Evolutionary conservation across 2,329 filamentous ascomycete genomes (phyloP), one percentile per base, ranked within the genome.

Genomic region (Myotisia sp.): DNA sequence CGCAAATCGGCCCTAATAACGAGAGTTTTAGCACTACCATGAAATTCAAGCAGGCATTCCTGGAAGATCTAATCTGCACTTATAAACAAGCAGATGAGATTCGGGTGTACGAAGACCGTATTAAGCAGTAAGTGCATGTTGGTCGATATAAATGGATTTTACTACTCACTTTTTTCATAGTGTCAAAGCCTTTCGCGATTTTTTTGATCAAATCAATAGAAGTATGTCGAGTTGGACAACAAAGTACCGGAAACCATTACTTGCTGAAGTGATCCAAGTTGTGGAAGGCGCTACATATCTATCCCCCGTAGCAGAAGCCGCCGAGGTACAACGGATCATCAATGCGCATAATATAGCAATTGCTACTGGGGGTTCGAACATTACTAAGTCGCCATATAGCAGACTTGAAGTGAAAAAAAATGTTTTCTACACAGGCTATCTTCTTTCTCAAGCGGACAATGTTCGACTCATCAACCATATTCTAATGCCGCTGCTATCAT

Each of bases 381-480:
- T 45, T 13, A 52, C 54, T 6, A 64, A 62, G 26, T 63, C 64
- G 1, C 52, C 53, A 6, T 57, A 58, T 29, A 58, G 62, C 21
- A 57, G 60, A 29, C 66, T 90, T 40, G 68, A 72, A 45, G 83
- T 98, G 53, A 84, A 82, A 55, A 86, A 86, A 52, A 83, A 76
- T 1, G 78, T 93, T 32, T 84, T 85, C 57, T 94, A 87, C 59
- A 94, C 90, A 1, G 84, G 83, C 32, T 95, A 98, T 58, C 73
- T 92, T 57, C 77, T 98, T 44, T 67, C 67, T 26, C 65, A 74
- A 30, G 64, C 71, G 17, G 82, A 90, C 53, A 78, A 77, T 2
- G 71, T 80, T 49, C 74, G 71, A 36, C 65, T 95, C 23, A 70
- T 81, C 37, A 68, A 70, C 4, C 47, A 55, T 32, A 67, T 92